Evolutionary conservation across 2,329 filamentous ascomycete genomes (phyloP), one percentile per base, ranked within the genome.

Genomic region (Bretziella fagacearum): DNA sequence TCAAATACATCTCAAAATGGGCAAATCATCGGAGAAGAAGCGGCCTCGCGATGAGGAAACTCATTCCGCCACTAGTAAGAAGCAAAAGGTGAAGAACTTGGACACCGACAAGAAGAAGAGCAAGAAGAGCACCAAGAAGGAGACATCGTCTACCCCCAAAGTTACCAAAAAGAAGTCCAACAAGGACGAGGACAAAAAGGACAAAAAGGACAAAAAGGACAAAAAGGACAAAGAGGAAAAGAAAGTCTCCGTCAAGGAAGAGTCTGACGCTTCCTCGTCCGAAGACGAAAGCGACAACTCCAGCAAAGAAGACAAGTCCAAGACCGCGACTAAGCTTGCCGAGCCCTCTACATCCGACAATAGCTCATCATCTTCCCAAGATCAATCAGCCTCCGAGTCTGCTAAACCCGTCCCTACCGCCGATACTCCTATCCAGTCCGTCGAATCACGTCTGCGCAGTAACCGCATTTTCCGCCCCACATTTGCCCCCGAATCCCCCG

Each of bases 81-180:
- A 67, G 54, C 71, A 72, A 54, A 68, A 67, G 51, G 66, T 67
- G 4, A 70, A 68, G 57, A 67, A 61, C 62, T 63, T 63, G 56
- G 63, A 56, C 42, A 56, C 51, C 39, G 56, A 58, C 29, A 56
- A 48, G 5, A 44, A 44, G n/a, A n/a, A n/a, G n/a, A n/a, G n/a
- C n/a, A n/a, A n/a, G n/a, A n/a, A n/a, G n/a, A n/a, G n/a, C n/a
- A 44, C 52, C 43, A 49, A 54, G 50, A 46, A 52, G 18, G 56
- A 59, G 46, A 39, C n/a, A 20, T 18, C 7, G 18, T 41, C 51
- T 41, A 17, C 59, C 56, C 50, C 18, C 18, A 20, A 11, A 25
- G 26, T 20, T 17, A 56, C 55, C 55, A 57, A 59, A 48, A 58
- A 72, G 54, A 68, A 67, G 51, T 66, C 27, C 15, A 46, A 52